Evolutionary conservation across 106 monocot genomes (phyloP), one percentile per base, ranked within the genome.

Genomic region (Dendrobium huoshanense): DNA sequence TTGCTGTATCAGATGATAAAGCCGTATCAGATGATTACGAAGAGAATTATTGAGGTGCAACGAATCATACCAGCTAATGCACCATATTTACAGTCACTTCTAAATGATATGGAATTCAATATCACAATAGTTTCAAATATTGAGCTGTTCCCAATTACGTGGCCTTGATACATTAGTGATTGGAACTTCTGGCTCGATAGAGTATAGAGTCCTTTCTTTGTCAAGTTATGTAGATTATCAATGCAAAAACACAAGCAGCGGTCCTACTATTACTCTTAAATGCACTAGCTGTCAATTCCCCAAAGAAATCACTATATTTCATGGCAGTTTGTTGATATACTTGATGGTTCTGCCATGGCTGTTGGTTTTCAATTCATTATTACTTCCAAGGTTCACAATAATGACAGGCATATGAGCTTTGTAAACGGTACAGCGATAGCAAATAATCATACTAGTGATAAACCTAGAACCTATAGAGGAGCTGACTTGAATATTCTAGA

Each of bases 311-410:
- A 88, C 81, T 95, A 84, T 67, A 87, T 98, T 77, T 91, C 98
- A 75, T 98, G 98, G 98, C 87, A 91, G 56, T 98, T 98, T 87
- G 85, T 98, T 77, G 98, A 98, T 78, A 87, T 91, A 80, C 98
- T 92, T 22, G 91, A 88, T 84, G 76, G 84, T 72, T 91, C 98
- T 70, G 94, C 98, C 2, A 80, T 86, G 64, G 98, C 98, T 83
- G 92, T 95, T 17, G 98, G 90, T 77, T 98, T 94, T 84, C 83
- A 85, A 55, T 98, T 98, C 78, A 98, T 89, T 79, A 88, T 94
- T 77, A 88, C 91, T 55, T 79, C 94, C 20, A 92, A 82, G 55
- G 84, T 83, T 13, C 97, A 92, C 83, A 49, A 55, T 73, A 80
- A 91, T 82, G 73, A 85, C 65, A 92, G 55, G 68, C 81, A 89